phyloP scores from a whole-genome alignment of 257 asterid genomes.

The Echium plantagineum region DNA sequence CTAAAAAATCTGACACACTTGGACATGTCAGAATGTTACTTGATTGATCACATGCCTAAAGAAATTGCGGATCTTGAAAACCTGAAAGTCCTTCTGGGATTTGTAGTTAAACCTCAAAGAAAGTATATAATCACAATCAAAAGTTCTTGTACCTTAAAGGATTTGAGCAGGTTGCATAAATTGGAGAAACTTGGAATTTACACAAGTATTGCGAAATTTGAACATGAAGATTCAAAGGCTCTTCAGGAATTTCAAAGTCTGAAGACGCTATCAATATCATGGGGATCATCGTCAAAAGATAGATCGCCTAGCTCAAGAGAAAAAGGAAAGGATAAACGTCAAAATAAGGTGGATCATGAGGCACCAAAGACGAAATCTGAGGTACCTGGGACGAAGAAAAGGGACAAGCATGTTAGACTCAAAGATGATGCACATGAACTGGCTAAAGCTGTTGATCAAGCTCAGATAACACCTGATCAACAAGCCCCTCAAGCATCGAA shows the following conservation, averaged over 20 bases:
- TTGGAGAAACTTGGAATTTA: constrained; percentile 2
- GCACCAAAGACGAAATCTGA: background rate
- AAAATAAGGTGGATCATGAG: background rate
- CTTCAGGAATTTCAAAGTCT: background rate
- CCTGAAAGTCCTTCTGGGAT: constrained; percentile 8
- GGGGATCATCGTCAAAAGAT: constrained; percentile 2
- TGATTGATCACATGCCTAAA: constrained; percentile 1
- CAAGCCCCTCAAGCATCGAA: background rate
- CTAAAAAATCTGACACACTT: constrained; percentile 2
- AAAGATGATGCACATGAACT: background rate
- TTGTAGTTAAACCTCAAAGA: background rate
- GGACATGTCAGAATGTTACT: constrained; percentile 10
- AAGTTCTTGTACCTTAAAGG: background rate
- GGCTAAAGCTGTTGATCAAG: background rate
- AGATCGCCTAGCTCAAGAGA: background rate
- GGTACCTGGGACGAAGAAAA: background rate
- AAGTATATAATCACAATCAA: too few relatives aligned
- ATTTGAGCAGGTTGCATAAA: background rate
- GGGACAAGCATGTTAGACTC: background rate
- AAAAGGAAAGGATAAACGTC: background rate
- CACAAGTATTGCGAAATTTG: background rate
- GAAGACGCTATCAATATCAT: background rate
- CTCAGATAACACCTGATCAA: background rate
- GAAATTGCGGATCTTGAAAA: background rate
- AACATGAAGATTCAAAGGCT: too few relatives aligned